Base-by-base conservation (phyloP, 177 flowering plant species). In the Vitis hybrid region DNA sequence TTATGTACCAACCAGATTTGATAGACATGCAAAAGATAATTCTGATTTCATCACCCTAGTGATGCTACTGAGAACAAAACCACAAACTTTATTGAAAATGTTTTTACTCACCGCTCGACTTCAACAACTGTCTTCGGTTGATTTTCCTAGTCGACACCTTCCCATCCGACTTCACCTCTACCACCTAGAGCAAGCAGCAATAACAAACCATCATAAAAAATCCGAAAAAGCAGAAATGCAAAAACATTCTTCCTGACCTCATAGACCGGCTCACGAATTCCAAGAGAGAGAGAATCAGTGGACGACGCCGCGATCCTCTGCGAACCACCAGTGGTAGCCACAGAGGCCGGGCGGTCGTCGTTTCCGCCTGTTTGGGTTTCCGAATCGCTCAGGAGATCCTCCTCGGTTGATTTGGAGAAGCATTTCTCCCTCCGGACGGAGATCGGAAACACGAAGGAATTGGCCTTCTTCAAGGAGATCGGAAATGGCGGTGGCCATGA, bases 181-280 rank as follows among this genome's bases (percentile, higher is more conserved):
- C 86, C 75, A 95, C 99, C 99, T 95, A 62, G 3, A 50, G 19
- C 32, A 5, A 56, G 32, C 13, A 17, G 1, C 27, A 65, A 32
- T 13, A 48, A 61, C 48, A 6, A 60, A 40, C 17, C 24, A 64
- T 11, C 24, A 61, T 50, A 32, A 19, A n/a, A 51, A 70, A 61
- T 46, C 62, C 2, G 68, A n/a, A 52, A 40, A 17, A 18, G 9
- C 11, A 13, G 60, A 65, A 1, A n/a, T 46, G 13, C n/a, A 17
- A 4, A 21, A 32, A 40, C 10, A 56, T 3, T 21, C 10, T 40
- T 11, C 8, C 56, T 19, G 30, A 93, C 98, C 96, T 93, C 94
- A 54, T 93, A 92, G 70, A 93, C 86, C 68, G 96, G 96, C 52
- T 93, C 98, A 4, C 89, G 91, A 68, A 92, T 87, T 48, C 94